Conservation (phyloP, 2,329 filamentous ascomycete species). For the Fusarium robinianum region DNA sequence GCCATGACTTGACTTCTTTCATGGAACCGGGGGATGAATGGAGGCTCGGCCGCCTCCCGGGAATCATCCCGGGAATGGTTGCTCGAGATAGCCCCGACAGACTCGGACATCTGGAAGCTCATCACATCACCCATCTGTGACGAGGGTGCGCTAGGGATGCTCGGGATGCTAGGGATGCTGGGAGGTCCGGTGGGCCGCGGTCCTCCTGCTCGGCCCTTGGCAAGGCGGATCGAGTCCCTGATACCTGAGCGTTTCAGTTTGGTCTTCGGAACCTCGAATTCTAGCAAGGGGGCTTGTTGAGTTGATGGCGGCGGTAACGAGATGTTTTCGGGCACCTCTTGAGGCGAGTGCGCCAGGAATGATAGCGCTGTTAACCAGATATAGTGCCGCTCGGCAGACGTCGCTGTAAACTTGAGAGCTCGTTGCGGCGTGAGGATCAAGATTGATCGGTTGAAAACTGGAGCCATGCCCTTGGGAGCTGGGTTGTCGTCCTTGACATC, state of each 20-base stretch:
- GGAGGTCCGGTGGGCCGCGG: conserved; percentile 55
- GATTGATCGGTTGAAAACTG: conserved; percentile 88
- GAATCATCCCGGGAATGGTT: conserved; percentile 54
- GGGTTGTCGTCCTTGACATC: conserved; percentile 96
- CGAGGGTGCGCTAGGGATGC: conserved; percentile 44
- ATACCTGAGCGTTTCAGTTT: conserved; percentile 63
- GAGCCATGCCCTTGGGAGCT: conserved; percentile 68
- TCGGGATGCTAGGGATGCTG: conserved; percentile 57
- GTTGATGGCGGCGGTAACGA: conserved; percentile 53
- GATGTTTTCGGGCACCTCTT: conserved; percentile 76
- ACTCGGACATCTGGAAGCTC: conserved; percentile 47
- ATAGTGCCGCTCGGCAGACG: conserved; percentile 83
- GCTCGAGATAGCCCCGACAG: conserved; percentile 44
- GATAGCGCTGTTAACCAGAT: conserved; percentile 93
- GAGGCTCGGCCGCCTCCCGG: conserved; percentile 69
- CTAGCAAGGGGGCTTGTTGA: conserved; percentile 49
- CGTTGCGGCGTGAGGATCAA: conserved; percentile 91
- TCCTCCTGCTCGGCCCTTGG: conserved; percentile 67
- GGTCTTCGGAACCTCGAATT: conserved; percentile 54
- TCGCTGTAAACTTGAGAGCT: conserved; percentile 92
- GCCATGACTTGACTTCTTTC: conserved; percentile 56
- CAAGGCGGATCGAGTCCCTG: conserved; percentile 86
- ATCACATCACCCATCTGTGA: conserved; percentile 43
- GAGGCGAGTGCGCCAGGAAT: conserved; percentile 88
- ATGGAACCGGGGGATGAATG: conserved; percentile 71